Evolutionary conservation across 2,329 filamentous ascomycete genomes (phyloP).

Genomic region (Aspergillus phoenicis): DNA sequence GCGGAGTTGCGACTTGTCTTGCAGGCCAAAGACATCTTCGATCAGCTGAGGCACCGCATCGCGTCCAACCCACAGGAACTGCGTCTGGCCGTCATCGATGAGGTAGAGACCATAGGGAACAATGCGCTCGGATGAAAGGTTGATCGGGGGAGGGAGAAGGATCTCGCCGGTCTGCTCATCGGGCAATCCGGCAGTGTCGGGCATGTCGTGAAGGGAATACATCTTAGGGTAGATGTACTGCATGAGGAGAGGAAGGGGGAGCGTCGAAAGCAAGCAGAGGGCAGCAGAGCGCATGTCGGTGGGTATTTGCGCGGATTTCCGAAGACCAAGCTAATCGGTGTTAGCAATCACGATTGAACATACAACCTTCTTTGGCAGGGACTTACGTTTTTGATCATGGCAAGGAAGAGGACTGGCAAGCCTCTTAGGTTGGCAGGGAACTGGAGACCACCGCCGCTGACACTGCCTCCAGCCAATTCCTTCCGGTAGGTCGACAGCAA

Average conservation of each 20-base stretch:
- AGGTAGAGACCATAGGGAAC: constrained; percentile 91
- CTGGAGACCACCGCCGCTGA: constrained; percentile 87
- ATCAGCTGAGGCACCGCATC: constrained; percentile 90
- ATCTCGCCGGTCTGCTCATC: constrained; percentile 87
- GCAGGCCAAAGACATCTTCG: constrained; percentile 83
- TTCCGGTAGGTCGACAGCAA: constrained; percentile 95
- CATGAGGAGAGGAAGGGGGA: constrained; percentile 85
- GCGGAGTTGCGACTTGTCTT: constrained; percentile 79
- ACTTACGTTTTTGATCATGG: constrained; percentile 89
- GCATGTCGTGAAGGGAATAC: constrained; percentile 94
- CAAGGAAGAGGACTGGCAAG: constrained; percentile 86
- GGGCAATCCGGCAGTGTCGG: constrained; percentile 83
- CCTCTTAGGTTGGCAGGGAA: constrained; percentile 91
- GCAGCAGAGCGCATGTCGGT: constrained; percentile 92
- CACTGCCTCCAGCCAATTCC: constrained; percentile 91
- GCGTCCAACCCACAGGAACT: constrained; percentile 95
- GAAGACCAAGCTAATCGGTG: constrained; percentile 65
- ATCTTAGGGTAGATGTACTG: constrained; percentile 88
- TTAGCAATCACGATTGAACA: constrained; percentile 26
- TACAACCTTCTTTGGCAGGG: constrained; percentile 15
- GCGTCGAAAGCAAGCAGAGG: constrained; percentile 88
- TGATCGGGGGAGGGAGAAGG: constrained; percentile 78
- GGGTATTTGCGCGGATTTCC: constrained; percentile 90
- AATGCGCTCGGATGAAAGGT: constrained; percentile 84
- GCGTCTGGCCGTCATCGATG: constrained; percentile 94